Conservation (phyloP, 108 stramenopile genomes). For the Mediolabrus comicus region DNA sequence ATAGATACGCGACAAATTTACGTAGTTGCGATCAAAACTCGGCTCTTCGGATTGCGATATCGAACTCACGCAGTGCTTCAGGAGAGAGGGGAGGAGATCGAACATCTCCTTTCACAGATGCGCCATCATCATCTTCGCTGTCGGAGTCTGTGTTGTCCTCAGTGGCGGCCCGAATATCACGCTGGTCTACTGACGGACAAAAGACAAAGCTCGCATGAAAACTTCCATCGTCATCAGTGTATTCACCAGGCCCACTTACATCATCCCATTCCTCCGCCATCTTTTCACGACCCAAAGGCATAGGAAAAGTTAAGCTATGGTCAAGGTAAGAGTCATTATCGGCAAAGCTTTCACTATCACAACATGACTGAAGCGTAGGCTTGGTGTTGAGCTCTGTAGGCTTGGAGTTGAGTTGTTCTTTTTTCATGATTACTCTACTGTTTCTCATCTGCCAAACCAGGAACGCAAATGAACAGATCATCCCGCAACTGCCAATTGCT, state of each 20-base stretch:
- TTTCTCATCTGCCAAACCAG: background rate
- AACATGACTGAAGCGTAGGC: background rate
- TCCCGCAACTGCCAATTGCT: background rate
- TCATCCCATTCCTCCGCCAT: background rate
- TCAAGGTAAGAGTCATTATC: conserved; percentile 1
- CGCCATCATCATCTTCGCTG: background rate
- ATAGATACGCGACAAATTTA: background rate
- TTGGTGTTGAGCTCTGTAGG: background rate
- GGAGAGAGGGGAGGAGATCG: background rate
- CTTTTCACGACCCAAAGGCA: background rate
- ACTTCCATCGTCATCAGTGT: background rate
- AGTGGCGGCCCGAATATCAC: background rate
- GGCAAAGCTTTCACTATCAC: background rate
- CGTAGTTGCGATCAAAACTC: background rate
- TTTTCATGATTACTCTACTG: background rate
- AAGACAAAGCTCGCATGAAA: background rate
- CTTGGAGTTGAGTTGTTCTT: background rate
- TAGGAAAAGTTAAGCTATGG: background rate
- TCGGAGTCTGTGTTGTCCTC: background rate
- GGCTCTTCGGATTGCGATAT: background rate
- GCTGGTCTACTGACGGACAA: background rate
- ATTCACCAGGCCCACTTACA: background rate
- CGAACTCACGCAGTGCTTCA: conserved; percentile 4
- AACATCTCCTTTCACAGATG: background rate
- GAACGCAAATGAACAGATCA: background rate